Conservation (phyloP, 2,329 filamentous ascomycete species). For the Verticillium nonalfalfae region DNA sequence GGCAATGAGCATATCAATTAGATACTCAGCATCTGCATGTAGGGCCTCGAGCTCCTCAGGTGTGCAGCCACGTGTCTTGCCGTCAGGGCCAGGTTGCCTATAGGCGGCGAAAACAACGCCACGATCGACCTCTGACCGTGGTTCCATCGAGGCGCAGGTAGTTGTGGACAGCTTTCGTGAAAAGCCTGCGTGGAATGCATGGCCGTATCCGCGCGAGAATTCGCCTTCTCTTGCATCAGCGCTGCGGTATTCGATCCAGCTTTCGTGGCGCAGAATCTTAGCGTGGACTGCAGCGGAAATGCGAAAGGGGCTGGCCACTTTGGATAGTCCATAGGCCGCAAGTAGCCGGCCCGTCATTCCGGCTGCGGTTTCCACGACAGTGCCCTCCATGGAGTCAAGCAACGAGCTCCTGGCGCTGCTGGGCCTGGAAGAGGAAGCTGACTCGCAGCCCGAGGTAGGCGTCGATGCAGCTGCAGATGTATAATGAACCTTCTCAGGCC, state of each 20-base stretch:
- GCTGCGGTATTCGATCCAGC: constrained; percentile 48
- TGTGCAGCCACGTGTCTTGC: constrained; percentile 25
- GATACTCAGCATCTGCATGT: constrained; percentile 41
- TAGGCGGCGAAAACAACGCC: constrained; percentile 53
- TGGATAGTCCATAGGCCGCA: constrained; percentile 47
- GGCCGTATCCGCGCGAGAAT: constrained; percentile 45
- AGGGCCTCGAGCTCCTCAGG: constrained; percentile 38
- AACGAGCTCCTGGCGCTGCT: constrained; percentile 7
- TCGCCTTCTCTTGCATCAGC: constrained; percentile 32
- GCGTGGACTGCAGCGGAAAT: constrained; percentile 43
- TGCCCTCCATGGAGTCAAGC: constrained; percentile 6
- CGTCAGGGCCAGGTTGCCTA: constrained; percentile 35
- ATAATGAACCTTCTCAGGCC: constrained; percentile 32
- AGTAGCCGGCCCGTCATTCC: constrained; percentile 42
- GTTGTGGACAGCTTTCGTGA: not conserved
- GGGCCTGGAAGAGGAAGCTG: constrained; percentile 4
- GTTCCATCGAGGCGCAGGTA: constrained; percentile 15
- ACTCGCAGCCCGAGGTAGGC: constrained; percentile 7
- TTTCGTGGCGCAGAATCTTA: constrained; percentile 39
- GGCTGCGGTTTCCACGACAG: constrained; percentile 10
- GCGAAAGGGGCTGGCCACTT: constrained; percentile 44
- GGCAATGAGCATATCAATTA: constrained; percentile 47
- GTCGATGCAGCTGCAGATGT: not conserved
- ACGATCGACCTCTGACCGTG: constrained; percentile 27
- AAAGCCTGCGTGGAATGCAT: constrained; percentile 41